Evolutionary conservation across 371 early-diverging fungal species (phyloP), one percentile per base, ranked within the genome.

Genomic region (Mucor lusitanicus): DNA sequence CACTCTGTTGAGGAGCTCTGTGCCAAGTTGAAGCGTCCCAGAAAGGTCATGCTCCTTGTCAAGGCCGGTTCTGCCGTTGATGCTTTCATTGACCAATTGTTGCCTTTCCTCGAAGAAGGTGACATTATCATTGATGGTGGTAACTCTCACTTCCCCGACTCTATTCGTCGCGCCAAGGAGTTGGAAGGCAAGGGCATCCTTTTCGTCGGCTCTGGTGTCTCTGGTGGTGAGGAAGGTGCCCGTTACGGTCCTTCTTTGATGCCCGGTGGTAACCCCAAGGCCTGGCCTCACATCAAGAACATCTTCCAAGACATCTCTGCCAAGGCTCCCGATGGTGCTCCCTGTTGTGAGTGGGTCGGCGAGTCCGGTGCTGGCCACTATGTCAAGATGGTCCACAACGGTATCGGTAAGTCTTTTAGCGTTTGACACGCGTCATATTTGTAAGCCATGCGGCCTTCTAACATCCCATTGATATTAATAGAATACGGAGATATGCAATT

Each of bases 341-440:
- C 98, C 53, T 99, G 99, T 91, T 99, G 99, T 81, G 97, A 97
- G 84, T 98, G 99, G 97, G 97, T 99, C 65, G 99, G 99, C 68
- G 94, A 94, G 70, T 91, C 93, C 54, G 99, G 99, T 50, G 93
- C 99, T 37, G 99, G 99, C 35, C 99, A 99, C 88, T 99, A 97
- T 82, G 99, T 99, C 77, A 99, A 99, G 90, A 99, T 99, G 97
- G 99, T 99, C 54, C 99, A 99, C 91, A 99, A 99, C 86, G 99
- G 99, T 77, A 99, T 99, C 74, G 82, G 76, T 76, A 78, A 66
- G 77, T 67, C n/a, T 6, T 13, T 53, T 25, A 8, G 9, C 11
- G 40, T 5, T 40, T 40, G n/a, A 37, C 9, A 6, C 46, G 37
- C 50, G 33, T 54, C 8, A 61, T 53, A 32, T 28, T 46, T 8